phyloP scores from a whole-genome alignment of 495 filamentous ascomycete species.

The Cercophora scortea region DNA sequence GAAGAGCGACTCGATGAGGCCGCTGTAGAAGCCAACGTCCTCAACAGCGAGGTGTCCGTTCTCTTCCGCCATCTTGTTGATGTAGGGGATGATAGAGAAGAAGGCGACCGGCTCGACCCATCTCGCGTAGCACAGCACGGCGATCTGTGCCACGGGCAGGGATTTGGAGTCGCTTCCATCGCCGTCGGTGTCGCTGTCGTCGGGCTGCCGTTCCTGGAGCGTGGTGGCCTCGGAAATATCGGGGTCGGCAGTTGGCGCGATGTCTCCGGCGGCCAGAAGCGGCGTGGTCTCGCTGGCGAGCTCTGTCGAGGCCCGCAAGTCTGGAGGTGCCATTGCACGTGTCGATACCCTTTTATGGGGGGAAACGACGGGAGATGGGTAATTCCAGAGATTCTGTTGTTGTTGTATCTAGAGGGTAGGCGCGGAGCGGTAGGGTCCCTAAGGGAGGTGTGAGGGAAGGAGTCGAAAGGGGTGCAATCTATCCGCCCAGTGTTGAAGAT shows the following conservation, averaged over 20 bases:
- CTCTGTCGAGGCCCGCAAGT: neutral
- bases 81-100: constrained; percentile 69
- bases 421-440: no score
- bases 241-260: constrained; percentile 2
- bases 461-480: no score
- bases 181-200: constrained; percentile 15
- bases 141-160: constrained; percentile 51
- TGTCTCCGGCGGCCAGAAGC: constrained; percentile 21
- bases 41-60: constrained; percentile 46
- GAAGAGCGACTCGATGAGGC: constrained; percentile 66
- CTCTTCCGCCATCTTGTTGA: constrained; percentile 60
- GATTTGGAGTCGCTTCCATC: constrained; percentile 28
- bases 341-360: neutral
- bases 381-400: no score
- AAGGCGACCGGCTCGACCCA: constrained; percentile 67
- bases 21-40: constrained; percentile 65
- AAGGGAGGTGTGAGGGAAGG: no score
- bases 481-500: no score
- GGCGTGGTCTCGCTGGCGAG: constrained; percentile 25
- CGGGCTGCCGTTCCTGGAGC: constrained; percentile 2
- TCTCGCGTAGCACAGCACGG: constrained; percentile 58
- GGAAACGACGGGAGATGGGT: no score
- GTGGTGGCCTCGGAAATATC: constrained; percentile 9
- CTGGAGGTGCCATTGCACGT: neutral
- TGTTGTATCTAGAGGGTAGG: no score